phyloP scores from a whole-genome alignment of 441 rosid genomes.

The Geranium incanum region DNA sequence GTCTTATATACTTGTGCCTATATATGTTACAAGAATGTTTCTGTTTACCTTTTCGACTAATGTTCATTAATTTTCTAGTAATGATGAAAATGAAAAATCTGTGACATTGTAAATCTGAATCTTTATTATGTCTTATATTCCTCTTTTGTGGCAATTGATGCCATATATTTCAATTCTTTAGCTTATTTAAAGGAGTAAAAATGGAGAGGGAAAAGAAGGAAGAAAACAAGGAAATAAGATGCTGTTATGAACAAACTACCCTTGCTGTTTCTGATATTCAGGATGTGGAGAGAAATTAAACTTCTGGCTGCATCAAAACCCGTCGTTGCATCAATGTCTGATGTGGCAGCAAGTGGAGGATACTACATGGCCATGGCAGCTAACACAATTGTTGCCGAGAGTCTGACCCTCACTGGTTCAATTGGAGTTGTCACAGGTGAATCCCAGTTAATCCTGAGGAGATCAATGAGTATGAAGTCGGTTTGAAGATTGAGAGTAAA shows the following conservation, averaged over 20 bases:
- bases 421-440: slow-evolving; percentile 95
- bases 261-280: slow-evolving; percentile 28
- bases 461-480: slow-evolving; percentile 9
- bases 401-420: slow-evolving; percentile 81
- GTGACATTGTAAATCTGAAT: neutral
- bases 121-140: neutral
- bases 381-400: slow-evolving; percentile 67
- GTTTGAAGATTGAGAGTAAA: neutral
- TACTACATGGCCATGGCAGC: slow-evolving; percentile 99
- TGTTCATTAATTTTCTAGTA: neutral
- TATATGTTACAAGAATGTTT: neutral
- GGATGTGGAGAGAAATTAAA: slow-evolving; percentile 97
- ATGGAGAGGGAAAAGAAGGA: neutral
- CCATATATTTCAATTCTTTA: neutral
- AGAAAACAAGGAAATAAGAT: neutral
- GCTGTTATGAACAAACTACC: neutral
- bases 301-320: slow-evolving; percentile 78
- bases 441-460: slow-evolving; percentile 5
- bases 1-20: neutral
- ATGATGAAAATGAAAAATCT: neutral
- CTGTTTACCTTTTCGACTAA: neutral
- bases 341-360: slow-evolving; percentile 98
- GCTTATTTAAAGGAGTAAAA: neutral
- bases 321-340: slow-evolving; percentile 87
- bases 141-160: neutral